Evolutionary conservation across 352 stramenopile species (phyloP).

Genomic region (Pythium monospermum): DNA sequence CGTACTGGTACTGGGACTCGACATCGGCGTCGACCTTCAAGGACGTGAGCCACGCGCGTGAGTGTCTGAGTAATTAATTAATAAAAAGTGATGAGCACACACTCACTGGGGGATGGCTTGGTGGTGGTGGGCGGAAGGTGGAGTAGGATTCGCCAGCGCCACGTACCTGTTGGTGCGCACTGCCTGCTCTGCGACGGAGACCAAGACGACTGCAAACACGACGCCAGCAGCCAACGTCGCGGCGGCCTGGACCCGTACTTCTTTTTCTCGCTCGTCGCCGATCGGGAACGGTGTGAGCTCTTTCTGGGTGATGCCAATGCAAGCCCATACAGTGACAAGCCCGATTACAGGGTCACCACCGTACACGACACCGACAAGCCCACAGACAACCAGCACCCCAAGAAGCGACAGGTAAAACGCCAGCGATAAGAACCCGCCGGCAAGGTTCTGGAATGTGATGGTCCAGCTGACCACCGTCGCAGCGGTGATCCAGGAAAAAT

Average conservation of each 20-base stretch:
- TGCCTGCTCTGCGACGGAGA: conserved; percentile 9
- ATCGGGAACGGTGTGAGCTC: conserved; percentile 21
- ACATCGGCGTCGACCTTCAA: conserved; percentile 15
- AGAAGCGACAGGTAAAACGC: conserved; percentile 42
- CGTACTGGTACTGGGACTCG: conserved; percentile 13
- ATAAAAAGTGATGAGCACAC: not conserved
- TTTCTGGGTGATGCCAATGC: conserved; percentile 46
- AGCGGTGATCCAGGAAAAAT: conserved; percentile 61
- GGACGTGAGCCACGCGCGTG: conserved; percentile 19
- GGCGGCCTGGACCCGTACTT: conserved; percentile 35
- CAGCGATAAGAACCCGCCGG: conserved; percentile 33
- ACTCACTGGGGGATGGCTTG: conserved; percentile 19
- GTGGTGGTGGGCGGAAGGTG: conserved; percentile 34
- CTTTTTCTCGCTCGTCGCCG: conserved; percentile 19
- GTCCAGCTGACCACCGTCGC: conserved; percentile 49
- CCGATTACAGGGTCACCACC: conserved; percentile 51
- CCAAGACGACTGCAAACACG: conserved; percentile 5
- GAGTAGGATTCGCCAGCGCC: conserved; percentile 6
- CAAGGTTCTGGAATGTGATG: conserved; percentile 37
- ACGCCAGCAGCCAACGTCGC: conserved; percentile 30
- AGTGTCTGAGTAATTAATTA: conserved; percentile 13
- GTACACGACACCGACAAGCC: conserved; percentile 39
- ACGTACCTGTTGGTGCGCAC: conserved; percentile 17
- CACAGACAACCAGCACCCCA: conserved; percentile 33
- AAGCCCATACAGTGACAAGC: conserved; percentile 42